A percentile compares a stretch with the other conserved stretches of the same genome.
phyloP scores from a whole-genome alignment of 2,329 filamentous ascomycete genomes.

The Alternaria panax region DNA sequence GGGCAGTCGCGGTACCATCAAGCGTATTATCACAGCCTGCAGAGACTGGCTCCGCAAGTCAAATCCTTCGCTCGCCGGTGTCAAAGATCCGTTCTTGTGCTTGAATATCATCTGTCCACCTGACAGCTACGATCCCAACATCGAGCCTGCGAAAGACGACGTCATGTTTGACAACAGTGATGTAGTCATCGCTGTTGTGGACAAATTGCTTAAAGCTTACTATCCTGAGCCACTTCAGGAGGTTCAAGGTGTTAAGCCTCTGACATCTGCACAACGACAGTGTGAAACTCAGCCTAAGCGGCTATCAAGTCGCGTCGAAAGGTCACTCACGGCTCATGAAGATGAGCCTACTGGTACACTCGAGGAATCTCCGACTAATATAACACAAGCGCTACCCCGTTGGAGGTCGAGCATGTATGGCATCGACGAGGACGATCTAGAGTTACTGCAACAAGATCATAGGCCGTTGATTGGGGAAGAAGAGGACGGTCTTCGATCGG shows the following conservation, averaged over 20 bases:
- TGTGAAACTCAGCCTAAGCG: not conserved
- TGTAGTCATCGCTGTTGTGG: constrained; percentile 53
- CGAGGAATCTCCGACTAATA: not conserved
- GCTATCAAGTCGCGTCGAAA: not conserved
- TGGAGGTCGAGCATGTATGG: constrained; percentile 52
- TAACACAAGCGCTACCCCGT: constrained; percentile 7
- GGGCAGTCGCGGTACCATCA: constrained; percentile 62
- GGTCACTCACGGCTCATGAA: constrained; percentile 2
- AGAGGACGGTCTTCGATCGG: constrained; percentile 33
- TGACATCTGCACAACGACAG: constrained; percentile 7
- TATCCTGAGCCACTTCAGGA: constrained; percentile 37
- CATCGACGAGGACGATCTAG: constrained; percentile 48
- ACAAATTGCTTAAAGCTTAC: constrained; percentile 54
- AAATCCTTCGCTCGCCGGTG: constrained; percentile 29
- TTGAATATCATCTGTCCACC: constrained; percentile 69
- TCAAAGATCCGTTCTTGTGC: constrained; percentile 67
- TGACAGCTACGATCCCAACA: constrained; percentile 73
- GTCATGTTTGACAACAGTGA: constrained; percentile 70
- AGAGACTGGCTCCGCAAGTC: constrained; percentile 57
- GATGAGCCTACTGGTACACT: not conserved
- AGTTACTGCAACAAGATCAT: constrained; percentile 26
- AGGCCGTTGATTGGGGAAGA: constrained; percentile 27
- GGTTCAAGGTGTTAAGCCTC: constrained; percentile 6
- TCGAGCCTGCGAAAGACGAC: constrained; percentile 76
- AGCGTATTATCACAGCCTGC: constrained; percentile 65